phyloP scores from a whole-genome alignment of 2,329 filamentous ascomycete genomes.

The Leptographium galeiforme region DNA sequence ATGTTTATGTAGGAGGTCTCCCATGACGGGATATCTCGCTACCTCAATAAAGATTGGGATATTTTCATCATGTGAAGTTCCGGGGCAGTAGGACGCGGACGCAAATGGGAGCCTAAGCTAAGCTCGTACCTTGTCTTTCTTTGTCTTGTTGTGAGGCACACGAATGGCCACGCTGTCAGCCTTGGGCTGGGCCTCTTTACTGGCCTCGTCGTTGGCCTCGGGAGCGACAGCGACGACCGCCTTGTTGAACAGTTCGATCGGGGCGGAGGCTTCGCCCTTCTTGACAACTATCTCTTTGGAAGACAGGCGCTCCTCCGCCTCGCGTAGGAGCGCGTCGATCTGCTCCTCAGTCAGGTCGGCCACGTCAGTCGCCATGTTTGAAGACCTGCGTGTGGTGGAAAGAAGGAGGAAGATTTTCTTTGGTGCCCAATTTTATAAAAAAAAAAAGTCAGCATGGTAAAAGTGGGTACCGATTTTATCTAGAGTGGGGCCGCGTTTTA shows the following conservation, averaged over 20 bases:
- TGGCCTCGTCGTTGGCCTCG: conserved; percentile 4
- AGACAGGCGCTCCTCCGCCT: conserved; percentile 24
- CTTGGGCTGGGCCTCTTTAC: conserved; percentile 8
- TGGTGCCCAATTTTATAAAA: neutral
- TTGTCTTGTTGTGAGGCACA: conserved; percentile 15
- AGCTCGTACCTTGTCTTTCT: conserved; percentile 19
- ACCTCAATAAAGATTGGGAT: conserved; percentile 58
- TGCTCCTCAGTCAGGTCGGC: conserved; percentile 20
- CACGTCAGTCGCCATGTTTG: conserved; percentile 14
- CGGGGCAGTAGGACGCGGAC: neutral
- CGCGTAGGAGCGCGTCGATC: conserved; percentile 23
- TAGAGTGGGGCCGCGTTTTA: neutral
- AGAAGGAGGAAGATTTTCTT: neutral
- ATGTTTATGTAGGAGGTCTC: conserved; percentile 52
- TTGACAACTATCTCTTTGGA: conserved; percentile 7
- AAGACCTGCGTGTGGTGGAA: neutral
- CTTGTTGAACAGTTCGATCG: neutral
- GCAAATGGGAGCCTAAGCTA: neutral
- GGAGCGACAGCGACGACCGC: conserved; percentile 2
- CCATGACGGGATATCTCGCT: conserved; percentile 69
- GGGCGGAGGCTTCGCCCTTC: neutral
- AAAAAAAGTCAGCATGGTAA: neutral
- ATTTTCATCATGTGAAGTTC: conserved; percentile 52
- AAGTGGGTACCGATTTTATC: neutral
- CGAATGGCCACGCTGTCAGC: conserved; percentile 17